phyloP scores from a whole-genome alignment of 1,139 yeast genomes.

The Tardiomyces digboiensis region DNA sequence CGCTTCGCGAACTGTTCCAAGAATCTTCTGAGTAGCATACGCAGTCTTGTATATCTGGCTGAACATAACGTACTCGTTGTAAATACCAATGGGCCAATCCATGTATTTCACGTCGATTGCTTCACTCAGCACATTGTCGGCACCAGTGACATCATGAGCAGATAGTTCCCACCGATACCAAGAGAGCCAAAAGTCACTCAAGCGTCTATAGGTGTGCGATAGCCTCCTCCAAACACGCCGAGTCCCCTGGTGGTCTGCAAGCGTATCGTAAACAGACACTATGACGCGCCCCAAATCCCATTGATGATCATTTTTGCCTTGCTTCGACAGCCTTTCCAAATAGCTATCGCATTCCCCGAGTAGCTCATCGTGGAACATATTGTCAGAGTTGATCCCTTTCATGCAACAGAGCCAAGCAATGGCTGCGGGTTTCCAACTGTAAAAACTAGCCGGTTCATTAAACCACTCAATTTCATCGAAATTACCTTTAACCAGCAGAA shows the following conservation, averaged over 20 bases:
- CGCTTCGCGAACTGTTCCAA: constrained; percentile 1
- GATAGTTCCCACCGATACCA: not conserved
- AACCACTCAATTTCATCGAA: not conserved
- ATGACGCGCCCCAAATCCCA: not conserved
- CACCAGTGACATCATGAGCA: not conserved
- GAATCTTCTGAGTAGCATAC: not conserved
- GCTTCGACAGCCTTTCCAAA: not conserved
- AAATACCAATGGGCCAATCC: not conserved
- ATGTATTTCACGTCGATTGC: not conserved
- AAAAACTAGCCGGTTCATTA: not conserved
- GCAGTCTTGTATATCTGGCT: not conserved
- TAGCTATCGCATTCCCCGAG: not conserved
- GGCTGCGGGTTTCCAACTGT: not conserved
- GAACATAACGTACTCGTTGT: not conserved
- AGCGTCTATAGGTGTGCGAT: not conserved
- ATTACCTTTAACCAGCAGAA: not conserved
- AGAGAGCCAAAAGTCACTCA: not conserved
- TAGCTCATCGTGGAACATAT: not conserved
- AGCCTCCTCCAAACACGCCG: not conserved
- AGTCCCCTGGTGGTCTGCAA: not conserved
- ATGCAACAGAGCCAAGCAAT: not conserved
- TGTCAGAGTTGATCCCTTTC: not conserved
- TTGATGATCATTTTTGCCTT: not conserved
- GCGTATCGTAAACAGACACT: not conserved
- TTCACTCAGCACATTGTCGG: not conserved